Evolutionary conservation across 2,329 filamentous ascomycete species (phyloP).

Genomic region (Talaromyces sp.): DNA sequence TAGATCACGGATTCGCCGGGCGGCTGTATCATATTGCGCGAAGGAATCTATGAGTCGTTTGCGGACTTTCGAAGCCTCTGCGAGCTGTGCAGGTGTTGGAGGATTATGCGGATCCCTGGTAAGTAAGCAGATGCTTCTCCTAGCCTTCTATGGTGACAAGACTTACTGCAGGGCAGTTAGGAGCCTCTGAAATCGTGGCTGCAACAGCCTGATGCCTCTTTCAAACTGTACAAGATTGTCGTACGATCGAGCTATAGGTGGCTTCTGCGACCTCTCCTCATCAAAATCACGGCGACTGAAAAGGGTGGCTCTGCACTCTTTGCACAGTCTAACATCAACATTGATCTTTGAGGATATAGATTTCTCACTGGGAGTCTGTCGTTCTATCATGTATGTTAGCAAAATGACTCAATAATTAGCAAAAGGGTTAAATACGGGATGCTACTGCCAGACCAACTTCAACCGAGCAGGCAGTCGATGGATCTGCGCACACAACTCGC

Average conservation of each 20-base stretch:
- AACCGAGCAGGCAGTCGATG: slow-evolving; percentile 75
- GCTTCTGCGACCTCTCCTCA: slow-evolving; percentile 63
- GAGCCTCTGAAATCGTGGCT: slow-evolving; percentile 80
- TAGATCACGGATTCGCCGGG: slow-evolving; percentile 75
- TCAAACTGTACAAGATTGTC: slow-evolving; percentile 84
- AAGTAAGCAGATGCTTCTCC: not conserved
- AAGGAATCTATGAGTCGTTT: slow-evolving; percentile 87
- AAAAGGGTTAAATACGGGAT: slow-evolving; percentile 49
- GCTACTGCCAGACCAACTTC: slow-evolving; percentile 79
- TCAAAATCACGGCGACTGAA: slow-evolving; percentile 76
- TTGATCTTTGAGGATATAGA: slow-evolving; percentile 54
- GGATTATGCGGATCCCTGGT: slow-evolving; percentile 60
- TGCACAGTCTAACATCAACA: slow-evolving; percentile 86
- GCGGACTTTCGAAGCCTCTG: slow-evolving; percentile 84
- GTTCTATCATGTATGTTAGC: slow-evolving; percentile 10
- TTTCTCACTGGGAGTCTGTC: slow-evolving; percentile 41
- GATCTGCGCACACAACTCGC: slow-evolving; percentile 86
- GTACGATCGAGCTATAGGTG: slow-evolving; percentile 75
- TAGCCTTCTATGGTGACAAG: not conserved
- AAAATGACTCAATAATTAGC: not conserved
- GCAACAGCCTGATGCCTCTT: slow-evolving; percentile 73
- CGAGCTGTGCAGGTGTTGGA: slow-evolving; percentile 66
- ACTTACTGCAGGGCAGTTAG: slow-evolving; percentile 66
- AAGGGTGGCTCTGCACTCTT: slow-evolving; percentile 72
- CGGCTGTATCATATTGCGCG: slow-evolving; percentile 78